These are phyloP conservation scores for Tilletiaria anomala DNA, from an alignment of 1,284 basidiomycete species.

Conservation along the genomic window DNA sequence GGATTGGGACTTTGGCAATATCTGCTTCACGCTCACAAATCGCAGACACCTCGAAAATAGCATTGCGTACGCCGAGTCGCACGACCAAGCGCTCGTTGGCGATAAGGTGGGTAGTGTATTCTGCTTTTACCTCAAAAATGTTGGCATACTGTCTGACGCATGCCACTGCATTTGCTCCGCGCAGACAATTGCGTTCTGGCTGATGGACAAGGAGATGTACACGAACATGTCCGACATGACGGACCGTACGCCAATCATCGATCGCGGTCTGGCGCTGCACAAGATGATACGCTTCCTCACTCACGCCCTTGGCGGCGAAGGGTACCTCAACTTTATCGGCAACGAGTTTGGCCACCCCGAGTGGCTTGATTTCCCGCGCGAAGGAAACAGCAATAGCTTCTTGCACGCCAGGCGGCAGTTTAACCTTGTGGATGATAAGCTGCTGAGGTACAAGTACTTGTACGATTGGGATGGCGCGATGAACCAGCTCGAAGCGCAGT, in stretches of 20 bases:
- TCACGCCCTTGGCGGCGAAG: conserved; percentile 84
- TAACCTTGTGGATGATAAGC: conserved; percentile 73
- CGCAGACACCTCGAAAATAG: conserved; percentile 77
- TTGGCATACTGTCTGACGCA: not conserved
- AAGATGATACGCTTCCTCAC: conserved; percentile 92
- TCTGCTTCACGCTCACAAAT: conserved; percentile 79
- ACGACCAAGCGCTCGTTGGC: conserved; percentile 93
- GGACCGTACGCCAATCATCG: conserved; percentile 68
- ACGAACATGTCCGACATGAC: conserved; percentile 71
- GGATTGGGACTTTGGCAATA: conserved; percentile 74
- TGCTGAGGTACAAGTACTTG: conserved; percentile 80
- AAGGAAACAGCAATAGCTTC: conserved; percentile 86
- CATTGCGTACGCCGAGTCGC: conserved; percentile 87
- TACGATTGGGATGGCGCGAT: conserved; percentile 88
- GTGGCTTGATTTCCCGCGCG: conserved; percentile 98
- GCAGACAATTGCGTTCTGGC: conserved; percentile 82
- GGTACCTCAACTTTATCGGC: conserved; percentile 93
- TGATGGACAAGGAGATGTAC: conserved; percentile 98
- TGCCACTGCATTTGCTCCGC: not conserved
- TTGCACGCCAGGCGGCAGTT: conserved; percentile 79
- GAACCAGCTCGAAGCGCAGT: conserved; percentile 67
- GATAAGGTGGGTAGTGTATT: conserved; percentile 50
- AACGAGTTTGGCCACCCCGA: conserved; percentile 97
- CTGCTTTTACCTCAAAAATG: not conserved
- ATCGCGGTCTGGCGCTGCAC: conserved; percentile 79